Evolutionary conservation across 108 stramenopile genomes (phyloP).

Genomic region (Cafeteria roenbergensis): DNA sequence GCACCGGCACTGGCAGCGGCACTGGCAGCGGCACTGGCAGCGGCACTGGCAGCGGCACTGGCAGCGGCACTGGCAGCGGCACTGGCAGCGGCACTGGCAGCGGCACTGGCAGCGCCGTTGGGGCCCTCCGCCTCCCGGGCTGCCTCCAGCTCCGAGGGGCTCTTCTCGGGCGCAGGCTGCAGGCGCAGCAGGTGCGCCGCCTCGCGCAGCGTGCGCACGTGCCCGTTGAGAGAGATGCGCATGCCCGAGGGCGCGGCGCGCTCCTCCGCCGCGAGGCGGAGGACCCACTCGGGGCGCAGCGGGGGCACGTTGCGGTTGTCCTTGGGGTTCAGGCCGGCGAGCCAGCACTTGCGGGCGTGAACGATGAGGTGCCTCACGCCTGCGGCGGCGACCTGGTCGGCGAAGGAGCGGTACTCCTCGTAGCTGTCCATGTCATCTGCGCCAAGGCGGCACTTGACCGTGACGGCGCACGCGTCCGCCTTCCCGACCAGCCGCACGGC

Average conservation of each 20-base stretch:
- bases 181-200: conserved; percentile 14
- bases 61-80: not conserved
- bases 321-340: conserved; percentile 71
- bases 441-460: conserved; percentile 64
- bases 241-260: no score
- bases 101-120: not conserved
- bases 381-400: conserved; percentile 57
- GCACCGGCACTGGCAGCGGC: not conserved
- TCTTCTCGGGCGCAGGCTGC: not conserved
- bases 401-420: conserved; percentile 56
- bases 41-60: not conserved
- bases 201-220: conserved; percentile 52
- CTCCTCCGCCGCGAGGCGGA: conserved; percentile 51
- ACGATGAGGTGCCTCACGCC: conserved; percentile 80
- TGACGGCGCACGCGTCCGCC: conserved; percentile 46
- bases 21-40: not conserved
- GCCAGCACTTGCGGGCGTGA: conserved; percentile 88
- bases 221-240: conserved; percentile 68
- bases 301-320: conserved; percentile 91
- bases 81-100: not conserved
- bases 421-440: conserved; percentile 70
- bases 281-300: conserved; percentile 62
- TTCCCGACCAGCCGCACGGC: conserved; percentile 36
- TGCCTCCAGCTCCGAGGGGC: no score
- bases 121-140: not conserved